Evolutionary conservation across 352 stramenopile species (phyloP), one percentile per base, ranked within the genome.

Genomic region (Globisporangium echinulatum): DNA sequence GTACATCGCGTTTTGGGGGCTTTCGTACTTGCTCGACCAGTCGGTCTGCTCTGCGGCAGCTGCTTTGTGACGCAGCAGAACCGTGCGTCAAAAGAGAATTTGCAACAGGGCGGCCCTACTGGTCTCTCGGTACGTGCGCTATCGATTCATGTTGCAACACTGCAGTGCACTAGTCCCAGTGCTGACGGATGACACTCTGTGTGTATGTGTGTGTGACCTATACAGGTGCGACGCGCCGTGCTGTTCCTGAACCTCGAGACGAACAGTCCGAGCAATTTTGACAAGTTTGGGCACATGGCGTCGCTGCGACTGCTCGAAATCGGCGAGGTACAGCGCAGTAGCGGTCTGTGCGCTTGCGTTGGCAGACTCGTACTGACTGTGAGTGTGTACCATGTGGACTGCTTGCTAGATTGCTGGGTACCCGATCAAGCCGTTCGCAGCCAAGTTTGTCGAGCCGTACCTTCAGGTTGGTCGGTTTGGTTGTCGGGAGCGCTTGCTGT

Each of bases 361-460:
- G 19, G 19, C 19, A 25, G 19, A 25, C 19, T 25, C 19, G 19
- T 25, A 25, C 19, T 25, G 19, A 25, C 19, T 25, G 19, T 2
- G 19, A 25, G 19, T 25, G 19, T 25, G 19, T 25, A 25, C 19
- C 19, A 25, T 25, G 19, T 25, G 19, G 19, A 25, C 19, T 25
- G 19, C 19, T 25, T 25, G 19, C 14, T 44, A 92, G 69, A 85
- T 90, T 51, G 75, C 83, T 48, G 81, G 83, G 2, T 92, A 92
- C 39, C 83, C 83, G 10, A 88, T 92, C 49, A 88, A 85, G 44
- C 83, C 83, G 4, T 92, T 92, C 61, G 80, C 83, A n/a, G 71
- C 76, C 15, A 86, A 86, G 53, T 86, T 84, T 66, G 76, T 87
- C 17, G 83, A 92, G 58, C 75, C 79, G 25, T 85, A 85, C 57